These are phyloP conservation scores for Dryas octopetala DNA, from an alignment of 306 rosid species.

Conservation along the genomic window DNA sequence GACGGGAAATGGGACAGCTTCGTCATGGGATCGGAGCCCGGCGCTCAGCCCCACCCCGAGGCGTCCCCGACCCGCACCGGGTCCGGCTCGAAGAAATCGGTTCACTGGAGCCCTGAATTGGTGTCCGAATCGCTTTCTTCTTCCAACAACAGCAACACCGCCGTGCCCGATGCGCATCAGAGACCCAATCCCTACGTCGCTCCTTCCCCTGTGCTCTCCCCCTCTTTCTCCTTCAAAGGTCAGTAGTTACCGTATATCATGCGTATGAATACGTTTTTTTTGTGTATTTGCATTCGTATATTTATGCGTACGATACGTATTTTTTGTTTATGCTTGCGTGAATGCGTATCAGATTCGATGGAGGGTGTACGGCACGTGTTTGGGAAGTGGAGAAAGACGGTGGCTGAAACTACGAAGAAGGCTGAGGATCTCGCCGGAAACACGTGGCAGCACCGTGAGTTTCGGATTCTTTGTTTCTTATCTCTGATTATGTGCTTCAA, in stretches of 20 bases:
- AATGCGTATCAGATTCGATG: constrained; percentile 53
- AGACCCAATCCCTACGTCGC: constrained; percentile 35
- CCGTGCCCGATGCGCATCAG: constrained; percentile 33
- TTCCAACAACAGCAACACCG: background rate
- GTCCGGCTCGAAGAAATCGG: constrained; percentile 62
- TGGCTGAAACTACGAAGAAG: constrained; percentile 71
- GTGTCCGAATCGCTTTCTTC: constrained; percentile 53
- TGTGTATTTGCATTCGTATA: background rate
- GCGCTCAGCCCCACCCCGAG: constrained; percentile 20
- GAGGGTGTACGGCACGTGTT: constrained; percentile 62
- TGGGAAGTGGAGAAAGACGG: constrained; percentile 76
- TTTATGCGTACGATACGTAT: background rate
- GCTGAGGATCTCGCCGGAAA: constrained; percentile 93
- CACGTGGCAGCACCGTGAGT: constrained; percentile 93
- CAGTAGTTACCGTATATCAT: background rate
- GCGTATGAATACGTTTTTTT: background rate
- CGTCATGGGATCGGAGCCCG: constrained; percentile 39
- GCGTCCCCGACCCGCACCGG: constrained; percentile 8
- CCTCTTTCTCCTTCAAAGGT: constrained; percentile 59
- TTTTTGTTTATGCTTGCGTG: background rate
- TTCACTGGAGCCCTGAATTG: constrained; percentile 80
- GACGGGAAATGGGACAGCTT: constrained; percentile 32
- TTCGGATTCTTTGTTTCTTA: background rate
- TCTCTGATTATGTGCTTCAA: background rate
- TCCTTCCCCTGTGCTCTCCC: constrained; percentile 31